Evolutionary conservation across 148 eudicot genomes (phyloP).

Genomic region (Rheum nobile): DNA sequence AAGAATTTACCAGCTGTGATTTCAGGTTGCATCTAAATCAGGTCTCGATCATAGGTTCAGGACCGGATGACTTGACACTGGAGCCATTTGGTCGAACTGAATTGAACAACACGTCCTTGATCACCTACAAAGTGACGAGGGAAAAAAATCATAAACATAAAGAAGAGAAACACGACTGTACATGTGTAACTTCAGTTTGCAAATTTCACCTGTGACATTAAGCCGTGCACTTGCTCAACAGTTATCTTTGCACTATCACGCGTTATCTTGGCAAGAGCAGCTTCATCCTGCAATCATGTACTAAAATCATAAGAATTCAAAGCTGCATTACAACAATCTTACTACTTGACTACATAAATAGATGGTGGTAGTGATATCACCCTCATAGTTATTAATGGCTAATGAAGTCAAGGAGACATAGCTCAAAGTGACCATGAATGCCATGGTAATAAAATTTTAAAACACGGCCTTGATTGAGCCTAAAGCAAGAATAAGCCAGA

Average conservation of each 20-base stretch:
- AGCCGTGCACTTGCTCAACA: slow-evolving; percentile 93
- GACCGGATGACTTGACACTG: slow-evolving; percentile 50
- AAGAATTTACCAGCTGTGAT: no score
- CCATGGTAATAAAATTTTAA: not conserved
- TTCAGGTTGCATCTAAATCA: no score
- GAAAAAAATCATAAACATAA: not conserved
- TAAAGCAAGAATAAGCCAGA: not conserved
- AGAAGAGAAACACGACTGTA: not conserved
- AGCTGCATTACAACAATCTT: not conserved
- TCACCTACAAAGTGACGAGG: slow-evolving; percentile 41
- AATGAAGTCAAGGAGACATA: not conserved
- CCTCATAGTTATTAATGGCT: no score
- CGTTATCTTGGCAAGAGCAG: slow-evolving; percentile 85
- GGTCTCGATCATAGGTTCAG: slow-evolving; percentile 91
- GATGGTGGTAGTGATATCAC: no score
- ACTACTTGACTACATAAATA: no score
- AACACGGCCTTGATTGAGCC: not conserved
- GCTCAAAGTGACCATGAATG: not conserved
- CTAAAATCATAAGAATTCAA: not conserved
- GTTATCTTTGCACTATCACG: slow-evolving; percentile 98
- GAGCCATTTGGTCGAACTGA: slow-evolving; percentile 50
- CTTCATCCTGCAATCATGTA: slow-evolving; percentile 57
- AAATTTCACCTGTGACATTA: slow-evolving; percentile 78
- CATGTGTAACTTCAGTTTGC: not conserved
- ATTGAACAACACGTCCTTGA: slow-evolving; percentile 88